Conservation (phyloP, 805 yeast species). For the Hanseniaspora taiwanica region DNA sequence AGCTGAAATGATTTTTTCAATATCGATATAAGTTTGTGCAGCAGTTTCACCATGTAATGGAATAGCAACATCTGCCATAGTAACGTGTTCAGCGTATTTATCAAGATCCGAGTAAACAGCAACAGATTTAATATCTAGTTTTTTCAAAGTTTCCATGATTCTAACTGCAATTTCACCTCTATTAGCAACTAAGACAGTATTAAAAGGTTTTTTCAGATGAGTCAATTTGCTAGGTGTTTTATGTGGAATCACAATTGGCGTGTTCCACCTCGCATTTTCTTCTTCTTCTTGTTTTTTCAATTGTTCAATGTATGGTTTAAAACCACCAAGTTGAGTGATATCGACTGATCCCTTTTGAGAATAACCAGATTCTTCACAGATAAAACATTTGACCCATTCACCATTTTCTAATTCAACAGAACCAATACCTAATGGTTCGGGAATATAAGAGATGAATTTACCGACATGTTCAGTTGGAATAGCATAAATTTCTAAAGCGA, state of each 20-base stretch:
- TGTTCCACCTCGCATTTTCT: constrained; percentile 12
- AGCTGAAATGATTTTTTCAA: constrained; percentile 75
- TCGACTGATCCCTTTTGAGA: constrained; percentile 57
- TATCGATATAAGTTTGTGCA: constrained; percentile 78
- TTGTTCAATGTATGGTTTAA: constrained; percentile 45
- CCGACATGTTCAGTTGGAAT: constrained; percentile 73
- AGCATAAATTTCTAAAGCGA: constrained; percentile 72
- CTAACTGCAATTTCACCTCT: constrained; percentile 97
- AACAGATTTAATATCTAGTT: constrained; percentile 62
- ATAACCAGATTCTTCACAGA: constrained; percentile 88
- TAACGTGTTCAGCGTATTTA: constrained; percentile 75
- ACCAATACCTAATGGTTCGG: constrained; percentile 92
- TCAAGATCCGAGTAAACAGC: constrained; percentile 90
- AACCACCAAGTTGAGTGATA: constrained; percentile 80
- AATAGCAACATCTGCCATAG: constrained; percentile 68
- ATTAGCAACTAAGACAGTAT: constrained; percentile 84
- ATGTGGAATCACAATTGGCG: constrained; percentile 2
- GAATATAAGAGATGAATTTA: constrained; percentile 73
- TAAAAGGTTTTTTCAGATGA: constrained; percentile 44
- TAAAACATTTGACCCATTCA: constrained; percentile 79
- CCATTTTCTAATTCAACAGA: constrained; percentile 75
- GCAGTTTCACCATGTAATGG: constrained; percentile 74
- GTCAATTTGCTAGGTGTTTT: neutral
- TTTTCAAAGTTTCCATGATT: constrained; percentile 77
- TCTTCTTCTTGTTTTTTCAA: constrained; percentile 15